phyloP scores from a whole-genome alignment of 129 eudicot genomes.

The Mikania micrantha region DNA sequence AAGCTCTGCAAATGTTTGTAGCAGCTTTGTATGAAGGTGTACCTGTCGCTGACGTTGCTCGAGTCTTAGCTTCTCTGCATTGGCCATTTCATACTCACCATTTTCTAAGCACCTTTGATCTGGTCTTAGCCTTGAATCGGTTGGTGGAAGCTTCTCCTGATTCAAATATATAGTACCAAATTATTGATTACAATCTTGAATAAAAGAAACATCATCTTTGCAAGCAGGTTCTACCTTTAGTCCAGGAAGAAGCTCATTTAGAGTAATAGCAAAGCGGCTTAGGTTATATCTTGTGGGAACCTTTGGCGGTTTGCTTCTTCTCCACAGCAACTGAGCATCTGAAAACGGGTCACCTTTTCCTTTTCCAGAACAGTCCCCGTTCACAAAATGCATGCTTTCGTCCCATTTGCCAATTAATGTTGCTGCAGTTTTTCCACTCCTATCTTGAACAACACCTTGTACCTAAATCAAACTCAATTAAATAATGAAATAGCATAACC shows the following conservation, averaged over 20 bases:
- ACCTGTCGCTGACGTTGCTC: conserved; percentile 97
- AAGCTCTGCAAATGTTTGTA: background rate
- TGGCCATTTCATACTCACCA: conserved; percentile 92
- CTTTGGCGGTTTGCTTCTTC: conserved; percentile 87
- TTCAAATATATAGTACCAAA: background rate
- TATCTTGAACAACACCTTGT: conserved; percentile 84
- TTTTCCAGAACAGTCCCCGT: conserved; percentile 65
- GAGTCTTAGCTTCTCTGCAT: conserved; percentile 82
- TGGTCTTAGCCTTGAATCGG: conserved; percentile 94
- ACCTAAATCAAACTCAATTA: conserved; percentile 46
- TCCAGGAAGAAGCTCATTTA: conserved; percentile 86
- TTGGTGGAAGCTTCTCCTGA: conserved; percentile 95
- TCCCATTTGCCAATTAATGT: conserved; percentile 97
- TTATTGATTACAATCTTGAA: background rate
- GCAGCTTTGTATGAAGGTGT: background rate
- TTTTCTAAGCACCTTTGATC: conserved; percentile 94
- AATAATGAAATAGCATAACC: background rate
- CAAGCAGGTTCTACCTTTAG: conserved; percentile 43
- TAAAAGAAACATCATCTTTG: background rate
- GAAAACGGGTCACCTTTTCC: conserved; percentile 64
- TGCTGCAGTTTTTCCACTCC: conserved; percentile 77
- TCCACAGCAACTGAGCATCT: conserved; percentile 84
- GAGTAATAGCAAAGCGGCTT: conserved; percentile 84
- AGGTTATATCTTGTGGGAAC: conserved; percentile 86
- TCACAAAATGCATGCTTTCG: conserved; percentile 86